Percentiles rank a stretch among this genome's conserved stretches.
These are phyloP conservation scores for Huntiella savannae DNA, from an alignment of 2,329 filamentous ascomycete species.

Conservation along the genomic window DNA sequence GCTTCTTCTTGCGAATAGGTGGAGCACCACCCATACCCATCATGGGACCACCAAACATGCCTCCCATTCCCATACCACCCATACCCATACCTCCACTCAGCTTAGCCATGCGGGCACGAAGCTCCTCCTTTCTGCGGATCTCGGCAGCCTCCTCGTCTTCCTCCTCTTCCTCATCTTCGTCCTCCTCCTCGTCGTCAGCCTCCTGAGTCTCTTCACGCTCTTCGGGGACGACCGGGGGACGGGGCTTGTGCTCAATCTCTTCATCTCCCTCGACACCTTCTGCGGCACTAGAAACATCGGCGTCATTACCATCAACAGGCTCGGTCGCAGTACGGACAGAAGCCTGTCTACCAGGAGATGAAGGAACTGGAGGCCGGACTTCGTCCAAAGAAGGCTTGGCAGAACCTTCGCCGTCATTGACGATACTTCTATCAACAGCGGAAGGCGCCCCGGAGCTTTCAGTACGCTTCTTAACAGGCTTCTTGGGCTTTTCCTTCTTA, in stretches of 20 bases:
- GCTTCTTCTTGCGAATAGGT: conserved; percentile 38
- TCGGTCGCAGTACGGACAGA: conserved; percentile 19
- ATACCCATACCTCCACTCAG: conserved; percentile 97
- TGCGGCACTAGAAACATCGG: conserved; percentile 44
- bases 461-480: conserved; percentile 41
- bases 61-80: conserved; percentile 57
- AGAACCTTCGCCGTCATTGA: conserved; percentile 27
- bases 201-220: conserved; percentile 26
- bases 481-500: conserved; percentile 80
- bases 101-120: conserved; percentile 91
- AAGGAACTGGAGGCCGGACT: conserved; percentile 23
- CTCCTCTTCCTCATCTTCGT: conserved; percentile 44
- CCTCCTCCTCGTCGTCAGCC: conserved; percentile 17
- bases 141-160: conserved; percentile 77
- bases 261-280: conserved; percentile 44
- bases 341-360: conserved; percentile 31
- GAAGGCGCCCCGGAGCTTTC: conserved; percentile 26
- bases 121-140: conserved; percentile 62
- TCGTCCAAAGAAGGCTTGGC: conserved; percentile 33
- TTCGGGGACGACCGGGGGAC: conserved; percentile 22
- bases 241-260: conserved; percentile 36
- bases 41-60: conserved; percentile 66
- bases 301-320: conserved; percentile 40
- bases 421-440: conserved; percentile 13
- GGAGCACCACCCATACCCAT: conserved; percentile 38